Evolutionary conservation across 345 rosid species (phyloP).

Genomic region (Eucalyptus cladocalyx): DNA sequence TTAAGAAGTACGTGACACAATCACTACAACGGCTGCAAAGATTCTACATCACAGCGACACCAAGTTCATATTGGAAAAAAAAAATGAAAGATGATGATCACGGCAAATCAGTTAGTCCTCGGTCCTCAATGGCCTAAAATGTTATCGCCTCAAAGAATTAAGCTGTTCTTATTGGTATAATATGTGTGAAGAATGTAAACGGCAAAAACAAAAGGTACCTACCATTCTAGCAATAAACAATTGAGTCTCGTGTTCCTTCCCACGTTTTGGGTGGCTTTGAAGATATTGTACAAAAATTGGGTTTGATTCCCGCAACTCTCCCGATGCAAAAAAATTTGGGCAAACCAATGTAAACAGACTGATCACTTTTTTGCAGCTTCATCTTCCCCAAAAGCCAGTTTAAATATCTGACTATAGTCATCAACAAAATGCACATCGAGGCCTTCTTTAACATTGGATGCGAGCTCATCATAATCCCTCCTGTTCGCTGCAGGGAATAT

Average conservation of each 20-base stretch:
- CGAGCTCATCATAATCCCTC: conserved; percentile 90
- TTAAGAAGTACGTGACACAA: not conserved
- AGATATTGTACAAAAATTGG: not conserved
- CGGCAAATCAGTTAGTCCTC: not conserved
- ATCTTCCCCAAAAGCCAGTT: conserved; percentile 47
- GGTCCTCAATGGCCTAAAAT: not conserved
- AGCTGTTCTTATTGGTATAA: not conserved
- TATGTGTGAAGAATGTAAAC: not conserved
- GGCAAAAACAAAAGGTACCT: not conserved
- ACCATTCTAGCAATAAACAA: not conserved
- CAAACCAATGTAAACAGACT: not conserved
- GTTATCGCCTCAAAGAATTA: not conserved
- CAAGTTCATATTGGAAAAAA: not conserved
- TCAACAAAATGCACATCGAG: conserved; percentile 90
- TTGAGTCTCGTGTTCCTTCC: not conserved
- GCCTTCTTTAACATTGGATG: conserved; percentile 81
- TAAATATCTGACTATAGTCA: conserved; percentile 50
- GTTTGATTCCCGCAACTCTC: not conserved
- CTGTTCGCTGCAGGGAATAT: conserved; percentile 89
- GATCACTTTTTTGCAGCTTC: not conserved
- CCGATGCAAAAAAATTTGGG: not conserved
- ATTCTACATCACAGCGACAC: not conserved
- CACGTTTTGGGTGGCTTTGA: not conserved
- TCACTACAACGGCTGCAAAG: not conserved
- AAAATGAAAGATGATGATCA: not conserved